These are phyloP conservation scores for Combretum micranthum DNA, from an alignment of 345 rosid genomes.

Conservation along the genomic window DNA sequence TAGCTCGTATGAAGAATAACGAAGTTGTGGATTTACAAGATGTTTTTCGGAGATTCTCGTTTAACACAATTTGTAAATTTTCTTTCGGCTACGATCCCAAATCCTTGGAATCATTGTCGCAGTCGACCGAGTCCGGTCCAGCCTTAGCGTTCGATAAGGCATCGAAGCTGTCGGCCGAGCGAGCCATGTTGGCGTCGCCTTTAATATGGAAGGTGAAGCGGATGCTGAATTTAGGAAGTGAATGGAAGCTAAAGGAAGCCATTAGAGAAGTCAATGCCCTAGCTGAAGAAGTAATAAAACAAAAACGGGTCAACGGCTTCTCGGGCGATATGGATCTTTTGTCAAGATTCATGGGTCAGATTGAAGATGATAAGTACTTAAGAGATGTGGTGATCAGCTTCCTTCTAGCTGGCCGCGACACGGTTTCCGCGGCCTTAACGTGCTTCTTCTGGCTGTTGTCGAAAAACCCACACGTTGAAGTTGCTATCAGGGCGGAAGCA, in stretches of 20 bases:
- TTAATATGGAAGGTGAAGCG: conserved; percentile 43
- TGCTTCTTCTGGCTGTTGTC: conserved; percentile 47
- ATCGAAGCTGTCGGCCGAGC: conserved; percentile 32
- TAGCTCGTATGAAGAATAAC: too few species aligned
- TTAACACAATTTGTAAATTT: conserved; percentile 39
- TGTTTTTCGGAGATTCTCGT: conserved; percentile 42
- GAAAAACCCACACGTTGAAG: conserved; percentile 31
- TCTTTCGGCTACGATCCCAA: conserved; percentile 53
- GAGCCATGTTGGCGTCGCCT: conserved; percentile 32
- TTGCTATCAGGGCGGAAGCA: conserved; percentile 31
- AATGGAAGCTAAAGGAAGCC: conserved; percentile 41
- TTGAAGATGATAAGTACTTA: conserved; percentile 38
- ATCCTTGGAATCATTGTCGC: conserved; percentile 32
- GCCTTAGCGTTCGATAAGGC: conserved; percentile 50
- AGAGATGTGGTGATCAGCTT: conserved; percentile 55
- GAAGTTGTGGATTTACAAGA: conserved; percentile 40
- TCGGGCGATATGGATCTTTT: conserved; percentile 28
- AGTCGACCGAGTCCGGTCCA: conserved; percentile 15
- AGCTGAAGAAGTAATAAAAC: conserved; percentile 28
- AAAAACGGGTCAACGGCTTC: conserved; percentile 28
- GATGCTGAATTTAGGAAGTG: conserved; percentile 35
- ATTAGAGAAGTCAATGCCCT: conserved; percentile 30
- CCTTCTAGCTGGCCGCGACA: conserved; percentile 59
- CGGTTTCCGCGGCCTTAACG: conserved; percentile 50
- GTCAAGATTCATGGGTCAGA: conserved; percentile 51